A percentile compares a stretch with the other conserved stretches of the same genome.
These are phyloP conservation scores for Ophiosphaerella herpotricha DNA, from an alignment of 2,329 filamentous ascomycete genomes.

Conservation along the genomic window DNA sequence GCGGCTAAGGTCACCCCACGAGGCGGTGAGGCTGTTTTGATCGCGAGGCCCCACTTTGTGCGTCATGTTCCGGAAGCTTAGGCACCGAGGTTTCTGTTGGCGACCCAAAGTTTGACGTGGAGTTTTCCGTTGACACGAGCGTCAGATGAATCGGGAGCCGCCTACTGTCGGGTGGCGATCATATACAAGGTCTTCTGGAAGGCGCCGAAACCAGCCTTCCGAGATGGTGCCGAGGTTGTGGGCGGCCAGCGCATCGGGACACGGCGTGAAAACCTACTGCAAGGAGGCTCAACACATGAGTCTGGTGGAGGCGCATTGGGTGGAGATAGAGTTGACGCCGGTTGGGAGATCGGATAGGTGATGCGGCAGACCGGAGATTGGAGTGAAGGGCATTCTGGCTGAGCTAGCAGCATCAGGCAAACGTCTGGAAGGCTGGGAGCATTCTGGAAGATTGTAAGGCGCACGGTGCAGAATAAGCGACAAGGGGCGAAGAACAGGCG, in stretches of 20 bases:
- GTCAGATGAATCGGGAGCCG: slow-evolving; percentile 29
- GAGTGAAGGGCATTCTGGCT: slow-evolving; percentile 26
- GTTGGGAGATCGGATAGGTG: slow-evolving; percentile 16
- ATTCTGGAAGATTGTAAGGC: slow-evolving; percentile 25
- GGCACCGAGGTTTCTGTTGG: slow-evolving; percentile 22
- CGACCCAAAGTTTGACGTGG: slow-evolving; percentile 17
- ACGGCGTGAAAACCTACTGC: slow-evolving; percentile 5
- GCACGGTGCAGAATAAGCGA: slow-evolving; percentile 23
- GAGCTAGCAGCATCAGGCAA: slow-evolving; percentile 30
- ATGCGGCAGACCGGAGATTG: slow-evolving; percentile 25
- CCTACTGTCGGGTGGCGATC: slow-evolving; percentile 24
- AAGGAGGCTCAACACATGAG: slow-evolving; percentile 21
- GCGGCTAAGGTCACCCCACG: slow-evolving; percentile 33
- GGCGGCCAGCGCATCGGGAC: too few relatives aligned
- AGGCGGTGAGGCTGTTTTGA: slow-evolving; percentile 39
- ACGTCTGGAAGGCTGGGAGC: slow-evolving; percentile 38
- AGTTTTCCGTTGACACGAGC: slow-evolving; percentile 20
- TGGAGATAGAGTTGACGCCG: slow-evolving; percentile 16
- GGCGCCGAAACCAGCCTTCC: slow-evolving; percentile 21
- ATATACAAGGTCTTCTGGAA: slow-evolving; percentile 22
- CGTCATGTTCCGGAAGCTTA: slow-evolving; percentile 26
- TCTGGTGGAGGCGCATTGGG: slow-evolving; percentile 8
- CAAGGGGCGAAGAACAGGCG: slow-evolving; percentile 11
- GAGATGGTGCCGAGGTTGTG: slow-evolving; percentile 6
- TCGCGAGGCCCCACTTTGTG: slow-evolving; percentile 21